A percentile compares a stretch with the other conserved stretches of the same genome.
Evolutionary conservation across 179 eudicot species (phyloP).

Genomic region (Gypsophila paniculata): DNA sequence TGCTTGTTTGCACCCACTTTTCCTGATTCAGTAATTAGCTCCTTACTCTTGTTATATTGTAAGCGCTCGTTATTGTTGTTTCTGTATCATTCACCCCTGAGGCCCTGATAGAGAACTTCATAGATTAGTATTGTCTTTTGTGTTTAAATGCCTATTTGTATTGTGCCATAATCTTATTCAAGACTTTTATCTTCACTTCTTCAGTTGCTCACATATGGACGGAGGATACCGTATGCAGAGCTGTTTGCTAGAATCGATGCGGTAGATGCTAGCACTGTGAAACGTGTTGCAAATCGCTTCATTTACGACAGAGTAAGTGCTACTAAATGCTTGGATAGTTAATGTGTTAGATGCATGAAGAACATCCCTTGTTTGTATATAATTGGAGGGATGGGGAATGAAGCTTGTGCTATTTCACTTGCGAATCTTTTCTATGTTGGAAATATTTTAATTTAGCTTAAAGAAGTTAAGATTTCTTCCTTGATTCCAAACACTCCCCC

Average conservation of each 20-base stretch:
- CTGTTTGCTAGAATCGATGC: slow-evolving; percentile 49
- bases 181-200: background rate
- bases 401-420: background rate
- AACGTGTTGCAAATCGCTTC: slow-evolving; percentile 49
- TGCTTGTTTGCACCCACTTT: too few relatives aligned
- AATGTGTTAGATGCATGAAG: background rate
- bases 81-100: too few relatives aligned
- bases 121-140: background rate
- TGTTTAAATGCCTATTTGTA: background rate
- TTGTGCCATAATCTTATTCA: background rate
- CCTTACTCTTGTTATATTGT: too few relatives aligned
- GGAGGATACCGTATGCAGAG: slow-evolving; percentile 41
- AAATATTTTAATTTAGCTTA: too few relatives aligned
- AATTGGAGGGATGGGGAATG: background rate
- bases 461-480: too few relatives aligned
- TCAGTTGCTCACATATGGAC: slow-evolving; percentile 47
- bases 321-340: background rate
- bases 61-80: too few relatives aligned
- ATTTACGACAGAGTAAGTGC: slow-evolving; percentile 37
- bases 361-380: background rate
- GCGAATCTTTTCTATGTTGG: background rate
- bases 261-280: slow-evolving; percentile 42
- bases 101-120: too few relatives aligned
- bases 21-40: too few relatives aligned
- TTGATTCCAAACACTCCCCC: too few relatives aligned